Base-by-base conservation (phyloP, 2,329 filamentous ascomycete genomes). In the Laburnicola sp. region DNA sequence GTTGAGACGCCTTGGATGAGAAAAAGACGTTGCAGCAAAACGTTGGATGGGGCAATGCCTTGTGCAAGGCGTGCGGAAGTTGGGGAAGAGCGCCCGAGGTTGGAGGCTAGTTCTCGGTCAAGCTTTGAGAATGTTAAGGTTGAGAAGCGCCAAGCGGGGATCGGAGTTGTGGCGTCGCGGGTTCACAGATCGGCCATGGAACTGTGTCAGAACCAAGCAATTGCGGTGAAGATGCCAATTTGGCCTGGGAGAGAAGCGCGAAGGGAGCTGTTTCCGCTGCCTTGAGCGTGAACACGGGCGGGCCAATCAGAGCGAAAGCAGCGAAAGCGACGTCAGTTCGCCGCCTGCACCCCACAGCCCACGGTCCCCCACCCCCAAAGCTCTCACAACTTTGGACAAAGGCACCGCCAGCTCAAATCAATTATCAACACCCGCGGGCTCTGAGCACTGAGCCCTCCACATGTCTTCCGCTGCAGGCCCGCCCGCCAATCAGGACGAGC, bases 381-480 rank as follows among this genome's bases (percentile, higher is more conserved):
- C 53, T 49, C 40, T 34, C 25, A 28, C 35, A 40, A 28, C 50
- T 21, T 35, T 23, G 44, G 28, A 30, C 37, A 16, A 16, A 16
- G 16, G 16, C 50, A 47, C 45, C 46, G 25, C 39, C 39, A 44
- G 46, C 51, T 16, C 41, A 42, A 45, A 41, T 53, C 54, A 43
- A 40, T 41, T 38, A 44, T 38, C 48, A 48, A 35, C 40, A 30
- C 10, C 28, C 28, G 28, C 28, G 37, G 10, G 28, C 28, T 31
- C 28, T 10, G 28, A 31, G n/a, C 27, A 22, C 22, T 28, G 22
- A 21, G 27, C 37, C n/a, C 8, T 39, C 57, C 58, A 43, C 47
- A 74, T 74, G 71, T 66, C 70, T 60, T 65, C 68, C 47, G 45
- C 38, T 38, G 16, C 16, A 48, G 58, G 56, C 28, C 49, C 64